Conservation (phyloP, 345 rosid genomes). For the Theobroma cacao region DNA sequence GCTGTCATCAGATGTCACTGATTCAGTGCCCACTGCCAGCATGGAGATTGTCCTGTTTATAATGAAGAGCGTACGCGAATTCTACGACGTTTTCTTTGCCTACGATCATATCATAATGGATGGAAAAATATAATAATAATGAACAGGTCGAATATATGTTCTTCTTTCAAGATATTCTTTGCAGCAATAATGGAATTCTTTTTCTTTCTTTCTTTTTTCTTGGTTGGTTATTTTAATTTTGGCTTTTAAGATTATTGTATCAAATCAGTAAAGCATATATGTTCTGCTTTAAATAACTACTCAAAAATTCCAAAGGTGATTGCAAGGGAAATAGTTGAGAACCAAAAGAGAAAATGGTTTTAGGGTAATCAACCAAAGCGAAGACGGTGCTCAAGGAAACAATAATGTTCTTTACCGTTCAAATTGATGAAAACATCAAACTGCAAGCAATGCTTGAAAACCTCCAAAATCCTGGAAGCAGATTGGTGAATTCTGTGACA, state of each 20-base stretch:
- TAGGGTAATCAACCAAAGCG: background rate
- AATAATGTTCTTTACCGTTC: background rate
- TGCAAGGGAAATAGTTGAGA: background rate
- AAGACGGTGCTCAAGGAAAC: background rate
- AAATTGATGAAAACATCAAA: background rate
- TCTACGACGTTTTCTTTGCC: background rate
- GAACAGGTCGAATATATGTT: background rate
- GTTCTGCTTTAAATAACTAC: background rate
- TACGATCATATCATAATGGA: background rate
- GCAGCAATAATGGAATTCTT: conserved; percentile 7
- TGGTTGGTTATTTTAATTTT: background rate
- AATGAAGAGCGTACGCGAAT: background rate
- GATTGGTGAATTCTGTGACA: background rate
- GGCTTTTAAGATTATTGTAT: background rate
- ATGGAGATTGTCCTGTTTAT: background rate
- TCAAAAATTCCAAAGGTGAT: background rate
- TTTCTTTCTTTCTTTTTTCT: background rate
- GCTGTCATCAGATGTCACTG: background rate
- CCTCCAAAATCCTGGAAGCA: background rate
- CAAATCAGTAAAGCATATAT: background rate
- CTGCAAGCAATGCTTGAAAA: background rate
- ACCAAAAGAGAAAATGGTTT: background rate
- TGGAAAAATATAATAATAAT: background rate
- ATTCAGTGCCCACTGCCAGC: background rate
- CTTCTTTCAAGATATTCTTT: background rate